Evolutionary conservation across 805 yeast species (phyloP), one percentile per base, ranked within the genome.

Genomic region (Maudiozyma saulgeensis): DNA sequence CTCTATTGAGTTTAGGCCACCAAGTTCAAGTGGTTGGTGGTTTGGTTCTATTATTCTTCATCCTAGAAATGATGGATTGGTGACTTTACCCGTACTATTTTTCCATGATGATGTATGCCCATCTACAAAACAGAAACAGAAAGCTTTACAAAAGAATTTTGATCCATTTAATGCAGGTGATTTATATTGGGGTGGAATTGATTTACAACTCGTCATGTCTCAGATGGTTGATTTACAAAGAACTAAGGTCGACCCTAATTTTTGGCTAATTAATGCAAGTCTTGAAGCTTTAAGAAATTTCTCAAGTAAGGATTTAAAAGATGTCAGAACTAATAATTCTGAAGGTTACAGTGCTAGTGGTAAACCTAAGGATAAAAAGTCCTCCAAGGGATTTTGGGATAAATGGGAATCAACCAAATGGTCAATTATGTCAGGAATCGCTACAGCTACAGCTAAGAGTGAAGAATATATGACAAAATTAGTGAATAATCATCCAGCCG

Each of bases 161-260:
- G 86, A 84, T 51, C 89, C 95, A 0, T 90, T 88, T 63, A 77
- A 78, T 15, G 65, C 70, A 1, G 72, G 71, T 25, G 75, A 73
- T 35, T 63, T 87, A 39, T 85, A 81, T 56, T 93, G 98, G 97
- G 99, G 99, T 19, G 99, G 97, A 1, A 78, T 76, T 41, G 84
- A 86, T 56, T 82, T 93, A 51, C 66, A 87, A 51, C 70, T 73
- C 43, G 75, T 72, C 13, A 67, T 93, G 40, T 68, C 72, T 32
- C 65, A 68, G 39, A 73, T 76, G 53, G 80, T 85, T 32, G 81
- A 79, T 50, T 66, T 88, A 28, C 88, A 84, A 56, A 76, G 74
- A 53, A 80, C 95, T 0, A 74, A 84, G 0, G 66, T 86, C 26
- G 97, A 88, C 55, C 80, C 81, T 3, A 78, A 85, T 0, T 79